Base-by-base conservation (phyloP, 1,284 basidiomycete genomes). In the Meira nashicola region DNA sequence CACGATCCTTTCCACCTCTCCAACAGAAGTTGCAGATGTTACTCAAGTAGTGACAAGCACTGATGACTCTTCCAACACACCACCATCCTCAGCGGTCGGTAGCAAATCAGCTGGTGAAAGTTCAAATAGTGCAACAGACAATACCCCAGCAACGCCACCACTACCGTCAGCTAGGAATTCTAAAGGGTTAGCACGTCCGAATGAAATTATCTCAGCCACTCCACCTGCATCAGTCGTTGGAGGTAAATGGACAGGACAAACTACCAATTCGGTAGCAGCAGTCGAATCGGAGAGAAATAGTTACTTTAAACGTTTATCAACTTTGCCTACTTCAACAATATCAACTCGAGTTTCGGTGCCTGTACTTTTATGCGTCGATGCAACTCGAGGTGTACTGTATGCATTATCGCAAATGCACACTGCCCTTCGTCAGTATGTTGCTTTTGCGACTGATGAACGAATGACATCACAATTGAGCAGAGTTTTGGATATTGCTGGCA, bases 371-470 rank as follows among this genome's bases (percentile, higher is more conserved):
- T 84, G 94, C 38, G 84, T 94, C 54, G 92, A 98, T 73, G 88
- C 89, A 5, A 87, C 90, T 49, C 87, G 94, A 28, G 92, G 90
- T 12, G 86, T 98, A 48, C 84, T 97, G 19, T 98, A 96, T 76
- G 89, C 92, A 1, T 83, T 94, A 57, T 91, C 90, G 33, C 93
- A 97, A 79, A 86, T 97, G 33, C 89, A 96, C 75, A 86, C 91
- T 62, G 87, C 90, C 0, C 81, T 99, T 25, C 86, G 90, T 59
- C 90, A 95, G 71, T 95, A 94, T 79, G 87, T 89, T 52, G 84
- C 87, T 14, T 89, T 90, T 67, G 88, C 89, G 21, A 86, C 88
- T 55, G 88, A 93, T 72, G 91, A 93, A 62, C 85, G 90, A n/a
- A 78, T 95, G 38, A 86, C 89, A 19, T 86, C 86, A 4, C 85